These are phyloP conservation scores for Clathrospora elynae DNA, from an alignment of 2,329 filamentous ascomycete species.

Conservation along the genomic window DNA sequence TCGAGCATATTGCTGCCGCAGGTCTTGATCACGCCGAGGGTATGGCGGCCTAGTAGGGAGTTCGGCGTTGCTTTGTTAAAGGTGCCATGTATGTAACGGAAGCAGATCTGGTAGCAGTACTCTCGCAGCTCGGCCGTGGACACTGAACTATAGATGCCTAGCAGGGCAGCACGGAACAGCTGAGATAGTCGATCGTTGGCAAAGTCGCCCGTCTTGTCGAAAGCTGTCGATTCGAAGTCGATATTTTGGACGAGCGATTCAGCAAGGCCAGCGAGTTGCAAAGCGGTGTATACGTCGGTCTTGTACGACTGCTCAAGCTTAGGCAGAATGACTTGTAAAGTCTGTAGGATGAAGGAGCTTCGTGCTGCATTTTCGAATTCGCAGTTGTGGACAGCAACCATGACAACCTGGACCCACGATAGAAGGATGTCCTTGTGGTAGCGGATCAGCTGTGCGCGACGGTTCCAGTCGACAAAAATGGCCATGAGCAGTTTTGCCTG, in stretches of 20 bases:
- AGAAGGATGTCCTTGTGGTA: constrained; percentile 71
- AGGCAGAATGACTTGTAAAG: constrained; percentile 83
- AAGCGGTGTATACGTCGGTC: constrained; percentile 70
- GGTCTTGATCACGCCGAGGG: constrained; percentile 72
- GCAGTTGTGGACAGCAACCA: constrained; percentile 81
- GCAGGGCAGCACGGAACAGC: constrained; percentile 84
- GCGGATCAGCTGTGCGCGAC: constrained; percentile 61
- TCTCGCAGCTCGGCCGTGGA: constrained; percentile 75
- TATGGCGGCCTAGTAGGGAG: constrained; percentile 52
- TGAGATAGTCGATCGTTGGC: constrained; percentile 89
- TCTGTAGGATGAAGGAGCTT: constrained; percentile 80
- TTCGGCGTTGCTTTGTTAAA: constrained; percentile 51
- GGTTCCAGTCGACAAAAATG: constrained; percentile 68
- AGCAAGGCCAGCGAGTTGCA: constrained; percentile 77
- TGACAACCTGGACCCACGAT: constrained; percentile 83
- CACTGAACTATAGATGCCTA: constrained; percentile 75
- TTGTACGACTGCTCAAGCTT: constrained; percentile 80
- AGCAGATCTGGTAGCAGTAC: constrained; percentile 89
- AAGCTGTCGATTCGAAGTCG: constrained; percentile 59
- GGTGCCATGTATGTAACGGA: constrained; percentile 79
- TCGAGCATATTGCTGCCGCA: constrained; percentile 83
- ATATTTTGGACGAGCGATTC: constrained; percentile 74
- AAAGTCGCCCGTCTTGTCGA: constrained; percentile 65
- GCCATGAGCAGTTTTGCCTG: constrained; percentile 64
- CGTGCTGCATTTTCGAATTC: constrained; percentile 75